Percentiles rank a stretch among this genome's conserved stretches.
These are phyloP conservation scores for Scheffersomyces segobiensis DNA, from an alignment of 1,139 yeast species.

Conservation along the genomic window DNA sequence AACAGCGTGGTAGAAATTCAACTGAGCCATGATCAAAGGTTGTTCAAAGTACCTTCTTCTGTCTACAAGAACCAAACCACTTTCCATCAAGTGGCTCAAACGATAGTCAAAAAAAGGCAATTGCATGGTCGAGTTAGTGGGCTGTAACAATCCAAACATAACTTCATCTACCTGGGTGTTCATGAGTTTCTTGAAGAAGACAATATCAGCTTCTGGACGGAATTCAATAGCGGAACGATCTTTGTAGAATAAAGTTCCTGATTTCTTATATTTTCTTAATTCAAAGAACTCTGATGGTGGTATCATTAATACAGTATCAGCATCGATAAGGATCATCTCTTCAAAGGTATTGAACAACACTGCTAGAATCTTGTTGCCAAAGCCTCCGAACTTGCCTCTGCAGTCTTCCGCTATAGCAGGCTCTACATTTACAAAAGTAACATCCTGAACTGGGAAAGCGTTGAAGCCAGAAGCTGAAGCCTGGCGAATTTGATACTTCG, in stretches of 20 bases:
- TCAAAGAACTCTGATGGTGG: conserved; percentile 16
- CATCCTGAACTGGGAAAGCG: conserved; percentile 35
- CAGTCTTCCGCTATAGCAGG: conserved; percentile 28
- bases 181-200: conserved; percentile 36
- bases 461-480: conserved; percentile 24
- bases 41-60: conserved; percentile 42
- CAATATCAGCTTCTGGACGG: conserved; percentile 29
- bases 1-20: conserved; percentile 42
- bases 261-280: conserved; percentile 10
- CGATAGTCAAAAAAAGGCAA: conserved; percentile 30
- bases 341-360: conserved; percentile 20
- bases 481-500: conserved; percentile 23
- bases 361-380: conserved; percentile 53
- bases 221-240: conserved; percentile 29
- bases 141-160: conserved; percentile 30
- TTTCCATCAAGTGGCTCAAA: conserved; percentile 48
- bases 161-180: conserved; percentile 42
- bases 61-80: conserved; percentile 51
- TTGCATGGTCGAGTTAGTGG: conserved; percentile 29
- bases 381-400: conserved; percentile 32
- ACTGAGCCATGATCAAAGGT: conserved; percentile 41
- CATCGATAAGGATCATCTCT: conserved; percentile 21
- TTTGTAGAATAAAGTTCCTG: conserved; percentile 20
- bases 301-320: conserved; percentile 17
- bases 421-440: conserved; percentile 46